Conservation (phyloP, 2,329 filamentous ascomycete genomes). For the Colletotrichum tamarilloi region DNA sequence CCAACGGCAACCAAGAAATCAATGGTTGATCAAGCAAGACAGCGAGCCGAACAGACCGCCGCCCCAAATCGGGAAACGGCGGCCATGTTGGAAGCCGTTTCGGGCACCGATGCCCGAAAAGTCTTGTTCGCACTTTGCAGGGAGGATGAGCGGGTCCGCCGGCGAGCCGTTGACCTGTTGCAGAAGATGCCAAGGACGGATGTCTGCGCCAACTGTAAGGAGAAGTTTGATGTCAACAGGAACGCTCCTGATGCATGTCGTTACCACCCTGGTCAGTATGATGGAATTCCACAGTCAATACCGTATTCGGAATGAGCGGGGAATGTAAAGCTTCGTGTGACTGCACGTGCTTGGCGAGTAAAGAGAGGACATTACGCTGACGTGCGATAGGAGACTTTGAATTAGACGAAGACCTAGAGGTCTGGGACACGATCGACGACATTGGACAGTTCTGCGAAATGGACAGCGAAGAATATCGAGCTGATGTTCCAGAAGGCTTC, state of each 20-base stretch:
- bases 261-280: not conserved
- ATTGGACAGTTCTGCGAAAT: not conserved
- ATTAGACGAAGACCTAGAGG: not conserved
- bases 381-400: not conserved
- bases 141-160: not conserved
- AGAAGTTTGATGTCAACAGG: not conserved
- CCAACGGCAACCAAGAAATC: not conserved
- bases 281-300: too few relatives aligned
- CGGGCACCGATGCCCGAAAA: not conserved
- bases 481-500: not conserved
- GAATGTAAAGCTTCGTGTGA: not conserved
- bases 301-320: not conserved
- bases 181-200: not conserved
- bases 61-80: not conserved
- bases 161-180: not conserved
- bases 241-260: not conserved
- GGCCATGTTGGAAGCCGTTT: slow-evolving; percentile 3
- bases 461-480: not conserved
- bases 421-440: not conserved
- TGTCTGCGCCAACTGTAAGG: not conserved
- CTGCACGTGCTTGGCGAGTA: not conserved
- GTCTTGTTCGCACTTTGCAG: not conserved
- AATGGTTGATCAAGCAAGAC: not conserved
- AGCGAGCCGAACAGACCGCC: not conserved
- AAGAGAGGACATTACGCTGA: not conserved